A percentile compares a stretch with the other conserved stretches of the same genome.
Evolutionary conservation across 2,329 filamentous ascomycete species (phyloP).

Genomic region (Phialophora expanda): DNA sequence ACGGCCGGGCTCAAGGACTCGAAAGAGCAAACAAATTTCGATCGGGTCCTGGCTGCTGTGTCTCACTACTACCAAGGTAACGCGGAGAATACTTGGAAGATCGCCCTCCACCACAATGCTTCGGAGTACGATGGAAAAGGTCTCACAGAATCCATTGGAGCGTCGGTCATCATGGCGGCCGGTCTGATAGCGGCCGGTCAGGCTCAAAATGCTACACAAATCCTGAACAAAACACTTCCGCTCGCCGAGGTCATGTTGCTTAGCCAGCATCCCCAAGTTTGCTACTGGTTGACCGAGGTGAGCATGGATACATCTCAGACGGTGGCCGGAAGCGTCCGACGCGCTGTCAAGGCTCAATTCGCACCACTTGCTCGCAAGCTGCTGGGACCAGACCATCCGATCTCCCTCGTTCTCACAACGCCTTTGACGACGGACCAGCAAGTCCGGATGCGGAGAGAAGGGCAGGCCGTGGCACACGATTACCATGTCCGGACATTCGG

Average conservation of each 20-base stretch:
- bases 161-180: slow-evolving; percentile 14
- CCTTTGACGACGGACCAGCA: slow-evolving; percentile 21
- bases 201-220: slow-evolving; percentile 3
- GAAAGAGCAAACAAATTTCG: slow-evolving; percentile 18
- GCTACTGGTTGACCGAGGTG: slow-evolving; percentile 16
- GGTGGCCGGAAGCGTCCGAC: slow-evolving; percentile 12
- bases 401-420: slow-evolving; percentile 17
- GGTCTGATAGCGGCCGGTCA: slow-evolving; percentile 19
- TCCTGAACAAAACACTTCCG: slow-evolving; percentile 8
- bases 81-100: slow-evolving; percentile 18
- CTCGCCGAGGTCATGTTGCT: slow-evolving; percentile 15
- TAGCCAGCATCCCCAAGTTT: slow-evolving; percentile 19
- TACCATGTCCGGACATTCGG: slow-evolving; percentile 16
- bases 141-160: slow-evolving; percentile 4
- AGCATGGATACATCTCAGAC: slow-evolving; percentile 21
- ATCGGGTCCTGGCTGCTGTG: slow-evolving; percentile 11
- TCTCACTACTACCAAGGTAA: slow-evolving; percentile 18
- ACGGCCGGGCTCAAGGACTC: not conserved
- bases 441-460: slow-evolving; percentile 7
- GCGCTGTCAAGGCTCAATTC: slow-evolving; percentile 3
- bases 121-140: slow-evolving; percentile 13
- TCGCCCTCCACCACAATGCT: slow-evolving; percentile 11
- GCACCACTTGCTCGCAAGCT: not conserved
- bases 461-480: slow-evolving; percentile 14
- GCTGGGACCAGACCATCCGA: slow-evolving; percentile 19